Evolutionary conservation across 176 grass and related monocot genomes (phyloP), one percentile per base, ranked within the genome.

Genomic region (Ensete ventricosum): DNA sequence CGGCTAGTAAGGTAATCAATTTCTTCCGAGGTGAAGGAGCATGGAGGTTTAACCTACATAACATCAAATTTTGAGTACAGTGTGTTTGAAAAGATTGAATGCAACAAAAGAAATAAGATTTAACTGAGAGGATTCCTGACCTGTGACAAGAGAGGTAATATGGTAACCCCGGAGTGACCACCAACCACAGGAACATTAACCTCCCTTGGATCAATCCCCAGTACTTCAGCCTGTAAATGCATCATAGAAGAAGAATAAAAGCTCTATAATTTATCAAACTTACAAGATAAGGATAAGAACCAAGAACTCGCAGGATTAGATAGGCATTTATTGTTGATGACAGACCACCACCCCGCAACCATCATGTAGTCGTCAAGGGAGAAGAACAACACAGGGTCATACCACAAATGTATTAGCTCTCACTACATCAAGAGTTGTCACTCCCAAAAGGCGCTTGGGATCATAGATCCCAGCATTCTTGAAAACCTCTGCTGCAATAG

Each of bases 321-420:
- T 43, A 43, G 34, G 4, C 34, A 43, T 6, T 43, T 43, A 43
- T 43, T 6, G 34, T 43, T 43, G 34, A 43, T 43, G 4, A 43
- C 34, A 0, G 34, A 43, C 34, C 27, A 29, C 2, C 27, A 25
- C 27, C 27, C 27, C 2, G 27, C 27, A 29, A 29, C 27, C 29
- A 57, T 57, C 14, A 58, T 60, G 16, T 8, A 60, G 2, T 21
- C 34, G 2, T 21, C 34, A 43, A 43, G 14, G 57, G 57, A 10
- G 17, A 55, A 11, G 14, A 17, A 24, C n/a, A 57, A 54, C 20
- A 43, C 16, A 17, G 72, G 53, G 9, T 13, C 80, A 73, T 87
- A 94, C 88, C 95, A 94, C 95, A 84, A 94, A 98, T 54, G 95
- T 98, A 74, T 98, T 98, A 78, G 90, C 90, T 89, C 90, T 91